phyloP scores from a whole-genome alignment of 2,329 filamentous ascomycete species.

The Neocucurbitaria cava region DNA sequence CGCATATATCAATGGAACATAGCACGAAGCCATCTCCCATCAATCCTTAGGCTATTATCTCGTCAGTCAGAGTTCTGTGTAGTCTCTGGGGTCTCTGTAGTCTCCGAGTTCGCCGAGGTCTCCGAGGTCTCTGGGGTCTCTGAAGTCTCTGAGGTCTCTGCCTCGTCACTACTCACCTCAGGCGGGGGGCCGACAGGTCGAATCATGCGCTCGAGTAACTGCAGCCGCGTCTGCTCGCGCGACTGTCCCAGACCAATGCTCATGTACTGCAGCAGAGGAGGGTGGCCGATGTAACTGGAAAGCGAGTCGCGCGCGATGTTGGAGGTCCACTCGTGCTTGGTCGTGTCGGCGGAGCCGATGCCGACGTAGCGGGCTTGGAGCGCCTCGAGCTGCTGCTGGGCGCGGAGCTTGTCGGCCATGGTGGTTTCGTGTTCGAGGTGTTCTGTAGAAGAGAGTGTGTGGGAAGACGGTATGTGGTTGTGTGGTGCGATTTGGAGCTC shows the following conservation, averaged over 20 bases:
- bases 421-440: constrained; percentile 3
- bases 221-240: constrained; percentile 77
- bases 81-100: too few species aligned
- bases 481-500: not conserved
- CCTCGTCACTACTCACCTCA: constrained; percentile 54
- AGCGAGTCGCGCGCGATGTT: constrained; percentile 96
- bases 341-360: constrained; percentile 95
- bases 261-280: constrained; percentile 87
- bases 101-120: too few species aligned
- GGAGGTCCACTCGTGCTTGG: constrained; percentile 95
- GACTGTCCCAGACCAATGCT: constrained; percentile 87
- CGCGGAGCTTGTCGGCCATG: constrained; percentile 94
- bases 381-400: constrained; percentile 95
- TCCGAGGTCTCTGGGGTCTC: too few species aligned
- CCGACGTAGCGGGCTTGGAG: constrained; percentile 96
- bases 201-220: constrained; percentile 79
- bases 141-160: too few species aligned
- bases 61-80: too few species aligned
- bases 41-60: constrained; percentile 29
- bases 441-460: not conserved
- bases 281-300: constrained; percentile 87
- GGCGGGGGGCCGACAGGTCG: constrained; percentile 71
- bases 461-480: not conserved
- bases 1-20: too few species aligned
- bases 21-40: constrained; percentile 3